A percentile compares a stretch with the other conserved stretches of the same genome.
Conservation (phyloP, 1,284 basidiomycete species). For the Cryptococcus neoformans region DNA sequence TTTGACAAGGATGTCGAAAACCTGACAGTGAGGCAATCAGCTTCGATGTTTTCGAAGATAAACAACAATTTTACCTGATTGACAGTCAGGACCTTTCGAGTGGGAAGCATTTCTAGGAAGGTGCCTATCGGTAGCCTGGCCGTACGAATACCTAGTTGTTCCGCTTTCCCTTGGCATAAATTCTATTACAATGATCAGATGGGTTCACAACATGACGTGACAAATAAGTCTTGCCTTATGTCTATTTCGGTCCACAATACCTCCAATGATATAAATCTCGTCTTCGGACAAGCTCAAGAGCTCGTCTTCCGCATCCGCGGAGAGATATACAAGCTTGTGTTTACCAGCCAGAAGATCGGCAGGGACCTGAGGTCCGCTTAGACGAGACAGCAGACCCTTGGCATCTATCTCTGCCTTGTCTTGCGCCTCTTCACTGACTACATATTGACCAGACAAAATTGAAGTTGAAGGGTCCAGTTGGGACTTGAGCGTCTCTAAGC, state of each 20-base stretch:
- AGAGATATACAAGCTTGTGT: conserved; percentile 79
- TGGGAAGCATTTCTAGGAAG: conserved; percentile 74
- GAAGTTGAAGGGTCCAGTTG: conserved; percentile 3
- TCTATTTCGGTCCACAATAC: conserved; percentile 93
- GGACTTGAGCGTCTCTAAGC: conserved; percentile 23
- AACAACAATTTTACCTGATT: conserved; percentile 63
- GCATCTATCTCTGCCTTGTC: neutral
- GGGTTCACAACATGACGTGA: neutral
- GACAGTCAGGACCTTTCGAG: conserved; percentile 94
- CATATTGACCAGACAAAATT: neutral
- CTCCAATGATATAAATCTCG: conserved; percentile 93
- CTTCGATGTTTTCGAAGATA: neutral
- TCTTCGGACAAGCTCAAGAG: conserved; percentile 72
- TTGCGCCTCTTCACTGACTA: neutral
- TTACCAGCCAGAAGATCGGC: conserved; percentile 24
- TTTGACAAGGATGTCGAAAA: conserved; percentile 85
- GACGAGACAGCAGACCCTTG: conserved; percentile 9
- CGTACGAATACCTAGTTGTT: conserved; percentile 67
- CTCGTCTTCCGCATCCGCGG: conserved; percentile 88
- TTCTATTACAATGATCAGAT: conserved; percentile 55
- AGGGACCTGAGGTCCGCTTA: conserved; percentile 19
- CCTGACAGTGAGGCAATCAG: conserved; percentile 32
- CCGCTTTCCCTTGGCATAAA: conserved; percentile 79
- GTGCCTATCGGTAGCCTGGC: conserved; percentile 91
- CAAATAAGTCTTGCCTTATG: conserved; percentile 68